Conservation (phyloP, 495 filamentous ascomycete species). For the Aspergillus mulundensis region DNA sequence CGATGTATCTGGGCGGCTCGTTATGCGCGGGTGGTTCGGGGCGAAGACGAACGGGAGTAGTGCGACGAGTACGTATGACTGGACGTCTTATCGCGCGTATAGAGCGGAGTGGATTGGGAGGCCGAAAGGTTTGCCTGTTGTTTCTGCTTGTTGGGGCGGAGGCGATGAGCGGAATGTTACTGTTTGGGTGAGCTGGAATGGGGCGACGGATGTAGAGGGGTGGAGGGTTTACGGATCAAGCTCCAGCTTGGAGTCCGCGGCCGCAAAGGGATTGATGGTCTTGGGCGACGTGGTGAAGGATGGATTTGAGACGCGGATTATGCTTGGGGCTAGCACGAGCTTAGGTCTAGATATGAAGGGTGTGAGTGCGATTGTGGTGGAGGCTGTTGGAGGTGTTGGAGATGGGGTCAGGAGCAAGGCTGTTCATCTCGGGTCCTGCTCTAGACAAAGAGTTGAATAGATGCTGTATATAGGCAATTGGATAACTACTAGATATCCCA, state of each 20-base stretch:
- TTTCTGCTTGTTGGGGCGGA: conserved; percentile 14
- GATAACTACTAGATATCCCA: no score
- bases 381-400: conserved; percentile 6
- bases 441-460: neutral
- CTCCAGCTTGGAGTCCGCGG: neutral
- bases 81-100: conserved; percentile 24
- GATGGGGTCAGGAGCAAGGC: neutral
- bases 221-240: conserved; percentile 11
- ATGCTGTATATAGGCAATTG: neutral
- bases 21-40: conserved; percentile 24
- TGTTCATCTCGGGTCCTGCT: neutral
- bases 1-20: conserved; percentile 18
- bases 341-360: neutral
- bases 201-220: conserved; percentile 26
- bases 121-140: conserved; percentile 19
- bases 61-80: conserved; percentile 1
- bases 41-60: conserved; percentile 8
- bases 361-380: neutral
- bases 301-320: conserved; percentile 9
- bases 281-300: neutral
- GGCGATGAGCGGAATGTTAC: neutral
- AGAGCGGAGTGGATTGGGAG: conserved; percentile 21
- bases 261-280: neutral
- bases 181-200: conserved; percentile 35
- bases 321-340: neutral